These are phyloP conservation scores for Venturia carpophila DNA, from an alignment of 2,329 filamentous ascomycete genomes.

Conservation along the genomic window DNA sequence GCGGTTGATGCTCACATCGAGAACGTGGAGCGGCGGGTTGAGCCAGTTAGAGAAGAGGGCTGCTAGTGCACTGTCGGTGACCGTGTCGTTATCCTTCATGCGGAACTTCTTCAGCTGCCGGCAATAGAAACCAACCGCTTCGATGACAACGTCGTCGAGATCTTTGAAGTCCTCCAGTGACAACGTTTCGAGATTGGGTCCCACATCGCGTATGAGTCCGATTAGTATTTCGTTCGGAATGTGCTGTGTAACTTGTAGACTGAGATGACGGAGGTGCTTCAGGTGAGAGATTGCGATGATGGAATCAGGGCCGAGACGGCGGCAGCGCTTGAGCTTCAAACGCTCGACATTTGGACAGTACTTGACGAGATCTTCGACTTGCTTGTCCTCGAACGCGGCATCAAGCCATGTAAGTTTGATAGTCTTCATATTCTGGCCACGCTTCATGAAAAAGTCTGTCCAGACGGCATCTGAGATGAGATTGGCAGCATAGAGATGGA, in stretches of 20 bases:
- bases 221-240: conserved; percentile 52
- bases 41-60: conserved; percentile 67
- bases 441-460: conserved; percentile 58
- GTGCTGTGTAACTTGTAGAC: conserved; percentile 56
- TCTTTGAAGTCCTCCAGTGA: conserved; percentile 63
- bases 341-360: conserved; percentile 62
- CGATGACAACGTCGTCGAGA: conserved; percentile 61
- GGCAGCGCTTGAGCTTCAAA: conserved; percentile 76
- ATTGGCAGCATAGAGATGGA: conserved; percentile 79
- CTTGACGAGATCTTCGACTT: conserved; percentile 52
- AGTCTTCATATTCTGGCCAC: conserved; percentile 56
- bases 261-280: conserved; percentile 61
- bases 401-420: conserved; percentile 81
- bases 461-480: conserved; percentile 71
- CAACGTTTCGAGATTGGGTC: conserved; percentile 62
- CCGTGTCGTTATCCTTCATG: conserved; percentile 66
- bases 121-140: conserved; percentile 64
- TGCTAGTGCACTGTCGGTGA: conserved; percentile 67
- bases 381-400: conserved; percentile 67
- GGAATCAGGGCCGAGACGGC: conserved; percentile 59
- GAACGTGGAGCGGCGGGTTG: conserved; percentile 60
- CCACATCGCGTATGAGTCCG: conserved; percentile 54
- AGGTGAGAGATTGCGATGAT: conserved; percentile 58
- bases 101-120: conserved; percentile 65
- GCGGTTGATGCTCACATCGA: conserved; percentile 72